Conservation (phyloP, 139 green algal species). For the Chlamydomonas eustigma region DNA sequence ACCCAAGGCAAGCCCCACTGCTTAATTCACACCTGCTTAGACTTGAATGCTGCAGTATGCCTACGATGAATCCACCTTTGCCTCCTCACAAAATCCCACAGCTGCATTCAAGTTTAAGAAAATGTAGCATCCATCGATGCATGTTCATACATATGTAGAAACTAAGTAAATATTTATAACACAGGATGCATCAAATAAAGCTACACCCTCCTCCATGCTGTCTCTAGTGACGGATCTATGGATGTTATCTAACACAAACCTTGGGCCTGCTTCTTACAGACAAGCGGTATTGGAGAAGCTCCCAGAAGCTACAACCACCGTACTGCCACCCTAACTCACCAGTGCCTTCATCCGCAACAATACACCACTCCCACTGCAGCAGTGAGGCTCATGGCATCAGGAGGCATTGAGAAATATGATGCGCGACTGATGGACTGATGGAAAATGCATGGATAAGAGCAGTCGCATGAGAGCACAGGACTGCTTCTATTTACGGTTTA, state of each 20-base stretch:
- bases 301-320: constrained; percentile 1
- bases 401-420: too few relatives aligned
- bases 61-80: not conserved
- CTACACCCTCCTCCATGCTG: too few relatives aligned
- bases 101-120: not conserved
- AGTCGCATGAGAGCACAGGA: too few relatives aligned
- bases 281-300: not conserved
- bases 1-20: too few relatives aligned
- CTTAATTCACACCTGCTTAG: too few relatives aligned
- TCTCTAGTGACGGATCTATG: too few relatives aligned
- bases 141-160: not conserved
- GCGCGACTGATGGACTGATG: too few relatives aligned
- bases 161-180: not conserved
- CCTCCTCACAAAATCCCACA: not conserved
- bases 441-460: too few relatives aligned
- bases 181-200: not conserved
- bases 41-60: too few relatives aligned
- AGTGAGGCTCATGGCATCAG: too few relatives aligned
- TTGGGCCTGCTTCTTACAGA: not conserved
- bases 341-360: not conserved
- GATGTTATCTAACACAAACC: not conserved
- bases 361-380: constrained; percentile 4
- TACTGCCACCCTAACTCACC: constrained; percentile 2
- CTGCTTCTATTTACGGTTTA: too few relatives aligned
- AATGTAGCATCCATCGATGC: not conserved